Evolutionary conservation across 306 rosid species (phyloP).

Genomic region (Crataegus laevigata): DNA sequence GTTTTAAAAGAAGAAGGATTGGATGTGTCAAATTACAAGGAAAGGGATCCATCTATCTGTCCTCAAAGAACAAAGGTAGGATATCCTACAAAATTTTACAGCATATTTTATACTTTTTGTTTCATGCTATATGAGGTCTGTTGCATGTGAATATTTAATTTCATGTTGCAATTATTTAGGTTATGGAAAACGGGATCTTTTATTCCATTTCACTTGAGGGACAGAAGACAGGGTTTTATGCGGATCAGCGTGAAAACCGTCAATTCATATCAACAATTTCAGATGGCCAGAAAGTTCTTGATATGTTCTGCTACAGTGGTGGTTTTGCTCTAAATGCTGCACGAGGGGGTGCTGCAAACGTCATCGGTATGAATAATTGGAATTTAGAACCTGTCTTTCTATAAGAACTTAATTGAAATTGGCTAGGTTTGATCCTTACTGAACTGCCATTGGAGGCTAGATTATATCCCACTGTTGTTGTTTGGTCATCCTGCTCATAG

Average conservation of each 20-base stretch:
- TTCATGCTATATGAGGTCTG: conserved; percentile 6
- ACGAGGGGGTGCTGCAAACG: conserved; percentile 69
- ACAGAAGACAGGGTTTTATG: conserved; percentile 94
- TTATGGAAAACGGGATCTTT: conserved; percentile 60
- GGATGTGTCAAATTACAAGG: conserved; percentile 44
- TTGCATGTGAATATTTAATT: conserved; percentile 1
- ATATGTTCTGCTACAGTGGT: conserved; percentile 92
- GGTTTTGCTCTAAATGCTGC: conserved; percentile 84
- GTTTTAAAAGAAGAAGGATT: conserved; percentile 88
- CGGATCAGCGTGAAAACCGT: conserved; percentile 90
- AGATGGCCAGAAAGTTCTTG: conserved; percentile 66
- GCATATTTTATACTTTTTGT: not conserved
- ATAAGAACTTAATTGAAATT: not conserved
- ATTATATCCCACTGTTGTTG: not conserved
- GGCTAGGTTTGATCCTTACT: not conserved
- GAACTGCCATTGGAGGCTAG: not conserved
- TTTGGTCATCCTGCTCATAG: not conserved
- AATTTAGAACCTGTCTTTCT: not conserved
- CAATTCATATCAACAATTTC: conserved; percentile 73
- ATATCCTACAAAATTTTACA: not conserved
- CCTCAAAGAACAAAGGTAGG: conserved; percentile 72
- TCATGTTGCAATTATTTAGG: conserved; percentile 32
- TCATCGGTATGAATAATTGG: conserved; percentile 50
- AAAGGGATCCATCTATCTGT: conserved; percentile 40
- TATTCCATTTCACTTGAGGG: conserved; percentile 81